Conservation (phyloP, 169 alveolate species). For the Plasmodium malariae region DNA sequence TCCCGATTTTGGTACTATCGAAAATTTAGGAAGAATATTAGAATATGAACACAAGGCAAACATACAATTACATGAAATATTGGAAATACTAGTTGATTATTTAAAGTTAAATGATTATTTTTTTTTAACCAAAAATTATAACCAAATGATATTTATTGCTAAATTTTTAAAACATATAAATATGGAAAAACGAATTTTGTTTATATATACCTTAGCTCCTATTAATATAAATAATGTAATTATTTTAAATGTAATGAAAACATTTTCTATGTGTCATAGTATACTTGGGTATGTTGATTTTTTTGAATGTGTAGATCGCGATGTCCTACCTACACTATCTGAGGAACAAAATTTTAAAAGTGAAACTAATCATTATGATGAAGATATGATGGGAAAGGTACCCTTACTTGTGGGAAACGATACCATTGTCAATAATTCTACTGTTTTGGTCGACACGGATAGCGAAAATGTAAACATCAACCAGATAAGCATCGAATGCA, state of each 20-base stretch:
- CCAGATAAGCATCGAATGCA: no score
- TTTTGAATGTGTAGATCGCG: conserved; percentile 41
- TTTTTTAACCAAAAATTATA: conserved; percentile 61
- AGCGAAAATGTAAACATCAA: no score
- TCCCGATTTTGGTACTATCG: conserved; percentile 27
- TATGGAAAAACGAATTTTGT: conserved; percentile 7
- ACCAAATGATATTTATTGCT: conserved; percentile 51
- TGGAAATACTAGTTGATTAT: conserved; percentile 38
- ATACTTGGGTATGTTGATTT: conserved; percentile 57
- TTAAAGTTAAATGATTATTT: conserved; percentile 60
- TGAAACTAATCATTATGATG: background rate
- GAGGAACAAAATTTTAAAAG: background rate
- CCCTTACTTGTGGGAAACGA: background rate
- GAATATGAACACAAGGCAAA: conserved; percentile 65
- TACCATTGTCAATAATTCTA: background rate
- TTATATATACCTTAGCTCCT: conserved; percentile 44
- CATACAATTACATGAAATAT: conserved; percentile 45
- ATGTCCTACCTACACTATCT: background rate
- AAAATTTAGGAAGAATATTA: conserved; percentile 24
- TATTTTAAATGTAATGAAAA: conserved; percentile 25
- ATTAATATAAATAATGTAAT: conserved; percentile 38
- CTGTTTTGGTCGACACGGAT: no score
- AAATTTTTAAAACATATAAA: conserved; percentile 27
- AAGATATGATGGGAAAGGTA: background rate
- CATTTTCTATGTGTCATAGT: conserved; percentile 55